Percentiles rank a stretch among this genome's conserved stretches.
phyloP scores from a whole-genome alignment of 352 stramenopile genomes.

The Globisporangium barbulae region DNA sequence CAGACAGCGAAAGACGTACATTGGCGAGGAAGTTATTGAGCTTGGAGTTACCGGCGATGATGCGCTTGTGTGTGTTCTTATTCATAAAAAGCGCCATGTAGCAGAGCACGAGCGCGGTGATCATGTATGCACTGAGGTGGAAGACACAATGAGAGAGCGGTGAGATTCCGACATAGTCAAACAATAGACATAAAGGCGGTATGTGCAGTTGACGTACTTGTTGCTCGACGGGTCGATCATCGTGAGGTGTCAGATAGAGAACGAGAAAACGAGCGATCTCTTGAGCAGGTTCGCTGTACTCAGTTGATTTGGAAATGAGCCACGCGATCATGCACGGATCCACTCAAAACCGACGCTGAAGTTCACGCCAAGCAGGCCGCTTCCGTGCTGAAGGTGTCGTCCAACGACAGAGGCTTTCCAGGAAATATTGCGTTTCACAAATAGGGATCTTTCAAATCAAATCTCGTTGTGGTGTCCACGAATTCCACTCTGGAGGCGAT shows the following conservation, averaged over 20 bases:
- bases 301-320: neutral
- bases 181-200: neutral
- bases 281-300: neutral
- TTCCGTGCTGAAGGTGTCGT: no score
- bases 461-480: no score
- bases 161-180: neutral
- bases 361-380: no score
- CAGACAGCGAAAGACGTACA: neutral
- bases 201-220: neutral
- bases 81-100: conserved; percentile 5
- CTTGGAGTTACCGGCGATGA: conserved; percentile 11
- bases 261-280: neutral
- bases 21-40: conserved; percentile 12
- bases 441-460: no score
- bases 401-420: no score
- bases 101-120: conserved; percentile 1
- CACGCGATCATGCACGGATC: no score
- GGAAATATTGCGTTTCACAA: no score
- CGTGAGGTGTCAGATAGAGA: neutral
- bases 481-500: no score
- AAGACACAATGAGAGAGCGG: neutral
- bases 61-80: conserved; percentile 5
- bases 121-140: neutral
- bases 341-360: no score
- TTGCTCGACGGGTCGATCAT: conserved; percentile 2